These are phyloP conservation scores for Fragaria nilgerrensis DNA, from an alignment of 306 rosid genomes.

Conservation along the genomic window DNA sequence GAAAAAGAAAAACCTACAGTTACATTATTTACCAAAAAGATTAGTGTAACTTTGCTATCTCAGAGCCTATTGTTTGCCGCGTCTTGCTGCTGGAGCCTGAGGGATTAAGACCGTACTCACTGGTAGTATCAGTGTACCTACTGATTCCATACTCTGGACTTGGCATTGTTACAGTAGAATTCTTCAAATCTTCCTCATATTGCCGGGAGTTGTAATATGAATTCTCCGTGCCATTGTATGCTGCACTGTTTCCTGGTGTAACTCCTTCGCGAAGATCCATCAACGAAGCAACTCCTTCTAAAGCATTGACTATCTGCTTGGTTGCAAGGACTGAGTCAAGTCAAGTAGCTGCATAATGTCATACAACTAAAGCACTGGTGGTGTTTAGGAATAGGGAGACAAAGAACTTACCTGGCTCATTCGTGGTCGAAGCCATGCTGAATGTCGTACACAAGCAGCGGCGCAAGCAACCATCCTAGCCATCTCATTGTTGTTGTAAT, in stretches of 20 bases:
- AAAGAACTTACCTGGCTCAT: constrained; percentile 22
- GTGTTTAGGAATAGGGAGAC: neutral
- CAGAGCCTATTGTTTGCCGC: constrained; percentile 18
- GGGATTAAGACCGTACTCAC: constrained; percentile 40
- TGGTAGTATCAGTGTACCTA: constrained; percentile 40
- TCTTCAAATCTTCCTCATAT: constrained; percentile 32
- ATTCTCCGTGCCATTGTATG: constrained; percentile 27
- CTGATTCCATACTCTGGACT: constrained; percentile 30
- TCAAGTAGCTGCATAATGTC: neutral
- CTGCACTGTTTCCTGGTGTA: constrained; percentile 24
- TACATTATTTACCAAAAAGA: constrained; percentile 7
- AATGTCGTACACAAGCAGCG: constrained; percentile 29
- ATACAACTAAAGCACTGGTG: neutral
- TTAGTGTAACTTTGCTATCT: neutral
- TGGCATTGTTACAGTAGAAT: constrained; percentile 27
- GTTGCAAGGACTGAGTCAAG: neutral
- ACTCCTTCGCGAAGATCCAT: constrained; percentile 32
- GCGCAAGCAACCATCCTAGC: constrained; percentile 27
- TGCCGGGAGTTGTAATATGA: constrained; percentile 24
- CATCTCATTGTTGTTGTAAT: constrained; percentile 23
- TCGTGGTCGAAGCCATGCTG: constrained; percentile 28
- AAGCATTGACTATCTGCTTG: constrained; percentile 44
- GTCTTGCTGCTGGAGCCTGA: constrained; percentile 44
- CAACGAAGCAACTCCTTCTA: constrained; percentile 49
- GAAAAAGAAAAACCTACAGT: neutral